Conservation (phyloP, 2,329 filamentous ascomycete genomes). For the Didymosphaeria variabile region DNA sequence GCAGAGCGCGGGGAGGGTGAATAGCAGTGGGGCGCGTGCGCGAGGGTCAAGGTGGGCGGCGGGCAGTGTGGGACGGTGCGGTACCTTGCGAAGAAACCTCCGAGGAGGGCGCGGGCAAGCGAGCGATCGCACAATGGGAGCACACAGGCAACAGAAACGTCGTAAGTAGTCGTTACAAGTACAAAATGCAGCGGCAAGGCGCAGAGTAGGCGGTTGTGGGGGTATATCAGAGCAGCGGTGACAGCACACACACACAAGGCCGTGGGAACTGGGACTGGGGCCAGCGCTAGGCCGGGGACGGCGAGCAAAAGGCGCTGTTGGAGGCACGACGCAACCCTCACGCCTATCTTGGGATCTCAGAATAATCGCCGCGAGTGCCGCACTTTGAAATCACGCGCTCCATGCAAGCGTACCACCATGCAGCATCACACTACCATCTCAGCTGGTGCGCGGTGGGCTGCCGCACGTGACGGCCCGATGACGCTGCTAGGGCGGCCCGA, state of each 20-base stretch:
- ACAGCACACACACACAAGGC: slow-evolving; percentile 7
- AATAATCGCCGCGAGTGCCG: not conserved
- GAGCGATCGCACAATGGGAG: slow-evolving; percentile 22
- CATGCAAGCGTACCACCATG: not conserved
- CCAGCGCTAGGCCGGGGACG: slow-evolving; percentile 8
- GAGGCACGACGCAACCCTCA: not conserved
- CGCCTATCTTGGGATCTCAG: too few species aligned
- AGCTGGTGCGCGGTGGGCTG: not conserved
- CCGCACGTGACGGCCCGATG: slow-evolving; percentile 17
- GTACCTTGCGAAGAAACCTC: slow-evolving; percentile 29
- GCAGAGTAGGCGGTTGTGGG: slow-evolving; percentile 1
- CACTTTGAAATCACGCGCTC: not conserved
- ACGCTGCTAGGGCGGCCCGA: slow-evolving; percentile 9
- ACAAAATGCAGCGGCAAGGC: slow-evolving; percentile 16
- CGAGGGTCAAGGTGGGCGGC: slow-evolving; percentile 18
- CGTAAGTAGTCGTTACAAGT: slow-evolving; percentile 28
- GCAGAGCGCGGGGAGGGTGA: not conserved
- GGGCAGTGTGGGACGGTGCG: slow-evolving; percentile 30
- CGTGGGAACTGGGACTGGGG: slow-evolving; percentile 4
- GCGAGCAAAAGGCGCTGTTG: not conserved
- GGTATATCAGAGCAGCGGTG: not conserved
- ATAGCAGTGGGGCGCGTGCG: slow-evolving; percentile 22
- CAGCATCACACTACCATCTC: not conserved
- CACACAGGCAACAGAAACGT: slow-evolving; percentile 17
- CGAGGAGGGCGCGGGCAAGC: slow-evolving; percentile 23